Evolutionary conservation across 768 basidiomycete species (phyloP), one percentile per base, ranked within the genome.

Genomic region (Floccularia luteovirens): DNA sequence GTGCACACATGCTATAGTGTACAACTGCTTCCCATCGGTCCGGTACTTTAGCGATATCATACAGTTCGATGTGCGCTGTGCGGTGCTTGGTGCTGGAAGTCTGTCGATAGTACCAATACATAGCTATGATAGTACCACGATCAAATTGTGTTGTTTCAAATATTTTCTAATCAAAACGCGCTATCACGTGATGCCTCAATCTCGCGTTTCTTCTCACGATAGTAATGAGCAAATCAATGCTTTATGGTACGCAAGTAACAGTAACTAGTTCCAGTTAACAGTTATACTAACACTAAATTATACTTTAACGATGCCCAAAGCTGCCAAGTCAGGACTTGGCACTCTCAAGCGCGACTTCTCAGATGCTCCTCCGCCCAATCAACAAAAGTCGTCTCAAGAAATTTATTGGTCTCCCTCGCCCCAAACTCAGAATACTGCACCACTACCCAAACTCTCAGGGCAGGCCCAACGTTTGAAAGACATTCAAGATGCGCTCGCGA

Each of bases 301-400:
- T 13, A 5, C 31, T 33, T 5, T 37, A 5, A 42, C 41, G 8
- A 60, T 59, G 48, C 47, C 59, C 20, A 67, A 63, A 42, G 42
- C 63, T 11, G 57, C 68, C 8, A 45, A 31, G 20, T 87, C 84
- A 1, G 85, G 84, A 1, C 69, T 88, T 17, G 61, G 73, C 24
- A 67, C 69, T 1, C 45, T 86, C 32, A 67, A 68, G 46, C 73
- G 86, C 43, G 77, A 87, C 55, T 88, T 75, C 54, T 82, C 80
- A 0, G 34, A 60, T 46, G 55, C 54, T 0, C 53, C 61, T 3
- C 25, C 54, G 2, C 45, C 47, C 2, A 43, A 55, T 2, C 41
- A 54, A 24, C 45, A 52, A 12, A 53, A 53, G 11, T 64, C 63
- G 33, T 69, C 70, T 2, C 66, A 66, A 37, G 62, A 68, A 20